Base-by-base conservation (phyloP, 2,329 filamentous ascomycete species). In the Hawksworthiomyces lignivorus region DNA sequence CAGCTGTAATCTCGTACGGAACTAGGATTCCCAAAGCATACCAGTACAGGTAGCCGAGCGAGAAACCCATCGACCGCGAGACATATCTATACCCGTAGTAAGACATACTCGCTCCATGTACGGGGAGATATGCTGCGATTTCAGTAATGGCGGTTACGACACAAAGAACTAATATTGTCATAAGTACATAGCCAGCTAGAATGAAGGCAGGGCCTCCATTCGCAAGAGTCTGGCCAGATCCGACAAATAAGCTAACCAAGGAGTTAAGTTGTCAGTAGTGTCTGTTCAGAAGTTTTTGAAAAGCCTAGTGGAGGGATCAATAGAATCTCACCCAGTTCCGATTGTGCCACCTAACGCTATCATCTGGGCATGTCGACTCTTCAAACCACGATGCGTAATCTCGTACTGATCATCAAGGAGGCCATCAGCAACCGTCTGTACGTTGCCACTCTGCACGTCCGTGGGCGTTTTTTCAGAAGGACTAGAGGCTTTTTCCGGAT, bases 101-200 rank as follows among this genome's bases (percentile, higher is more conserved):
- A 7, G 68, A 63, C 7, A 73, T 65, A 5, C 67, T 64, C 4
- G 68, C 68, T 9, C 71, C 69, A 22, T 73, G 63, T 48, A 78
- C 57, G 5, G 77, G 73, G 34, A 82, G 67, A 62, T 75, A 79
- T 20, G 77, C 68, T 11, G 75, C 74, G 62, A 81, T 72, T 56
- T 77, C 73, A n/a, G 67, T 68, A 44, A 80, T 29, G 7, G 56
- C 56, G 7, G 59, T 53, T 0, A 60, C 52, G 0, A 67, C 58
- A 27, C 53, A 56, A n/a, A 51, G 55, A 2, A 59, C 58, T 3
- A 58, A 48, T 4, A 62, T 28, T 5, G 64, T 63, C 28, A 62
- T 58, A 26, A 63, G 50, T 1, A 54, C 33, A 40, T 67, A 67
- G 15, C 56, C 61, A 5, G 66, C 44, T 20, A 50, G 44, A 44